Conservation (phyloP, 768 basidiomycete species). For the Chalciporus sphaerocephalus region DNA sequence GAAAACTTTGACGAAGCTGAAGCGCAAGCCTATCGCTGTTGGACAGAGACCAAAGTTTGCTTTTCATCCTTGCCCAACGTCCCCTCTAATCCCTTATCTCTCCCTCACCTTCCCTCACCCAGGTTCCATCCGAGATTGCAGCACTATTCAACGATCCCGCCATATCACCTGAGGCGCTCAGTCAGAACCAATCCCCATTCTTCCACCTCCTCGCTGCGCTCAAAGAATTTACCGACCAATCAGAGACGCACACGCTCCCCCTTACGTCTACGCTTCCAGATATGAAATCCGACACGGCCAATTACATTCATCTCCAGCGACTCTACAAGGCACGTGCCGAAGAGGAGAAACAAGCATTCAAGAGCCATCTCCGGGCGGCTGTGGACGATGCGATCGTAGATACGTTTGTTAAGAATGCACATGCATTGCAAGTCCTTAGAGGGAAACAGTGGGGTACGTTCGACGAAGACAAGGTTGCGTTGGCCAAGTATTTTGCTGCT, state of each 20-base stretch:
- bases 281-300: conserved; percentile 87
- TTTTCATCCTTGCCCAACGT: neutral
- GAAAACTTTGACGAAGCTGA: conserved; percentile 98
- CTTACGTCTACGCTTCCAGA: conserved; percentile 87
- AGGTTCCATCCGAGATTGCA: conserved; percentile 67
- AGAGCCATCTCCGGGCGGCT: conserved; percentile 41
- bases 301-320: conserved; percentile 80
- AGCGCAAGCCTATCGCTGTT: conserved; percentile 79
- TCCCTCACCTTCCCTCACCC: neutral
- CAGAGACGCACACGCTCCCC: conserved; percentile 63
- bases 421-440: conserved; percentile 61
- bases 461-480: conserved; percentile 42
- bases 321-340: conserved; percentile 78
- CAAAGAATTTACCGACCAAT: conserved; percentile 52
- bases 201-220: conserved; percentile 77
- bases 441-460: conserved; percentile 60
- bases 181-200: conserved; percentile 58
- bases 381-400: conserved; percentile 57
- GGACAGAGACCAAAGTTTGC: conserved; percentile 50
- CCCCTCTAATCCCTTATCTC: too few species aligned
- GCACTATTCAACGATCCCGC: conserved; percentile 60
- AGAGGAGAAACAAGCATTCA: conserved; percentile 58
- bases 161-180: conserved; percentile 38
- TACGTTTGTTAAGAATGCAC: conserved; percentile 75
- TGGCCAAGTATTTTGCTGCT: conserved; percentile 38